phyloP scores from a whole-genome alignment of 208 protist genomes.

The Herpetomonas samuelpessoai region DNA sequence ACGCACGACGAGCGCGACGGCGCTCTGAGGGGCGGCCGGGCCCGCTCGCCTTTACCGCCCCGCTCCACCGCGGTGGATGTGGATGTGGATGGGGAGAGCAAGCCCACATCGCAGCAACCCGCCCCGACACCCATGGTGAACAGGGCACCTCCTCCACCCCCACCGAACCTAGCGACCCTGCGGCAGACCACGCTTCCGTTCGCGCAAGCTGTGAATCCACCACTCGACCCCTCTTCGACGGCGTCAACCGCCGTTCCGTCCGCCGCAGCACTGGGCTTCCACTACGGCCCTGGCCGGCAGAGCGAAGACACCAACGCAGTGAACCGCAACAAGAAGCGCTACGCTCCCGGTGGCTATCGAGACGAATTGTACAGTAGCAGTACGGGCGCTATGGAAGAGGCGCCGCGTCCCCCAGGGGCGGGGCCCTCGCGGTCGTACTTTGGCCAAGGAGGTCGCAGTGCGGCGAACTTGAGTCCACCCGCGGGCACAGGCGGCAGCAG shows the following conservation, averaged over 20 bases:
- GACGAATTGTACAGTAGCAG: background rate
- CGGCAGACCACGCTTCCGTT: no score
- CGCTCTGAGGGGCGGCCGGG: background rate
- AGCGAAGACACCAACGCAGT: background rate
- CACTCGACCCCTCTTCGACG: no score
- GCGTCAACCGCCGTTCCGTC: no score
- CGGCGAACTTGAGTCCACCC: background rate
- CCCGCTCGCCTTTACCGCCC: conserved; percentile 13
- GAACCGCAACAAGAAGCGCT: background rate
- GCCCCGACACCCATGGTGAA: no score
- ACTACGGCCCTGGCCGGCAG: background rate
- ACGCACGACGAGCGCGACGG: background rate
- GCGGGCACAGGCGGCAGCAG: background rate
- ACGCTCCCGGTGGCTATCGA: background rate
- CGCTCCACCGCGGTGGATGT: conserved; percentile 10
- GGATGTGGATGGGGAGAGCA: no score
- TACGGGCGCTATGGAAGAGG: background rate
- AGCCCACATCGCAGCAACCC: no score
- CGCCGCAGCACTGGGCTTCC: background rate
- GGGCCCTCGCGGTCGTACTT: no score
- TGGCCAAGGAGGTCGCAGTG: background rate
- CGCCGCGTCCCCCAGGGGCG: no score
- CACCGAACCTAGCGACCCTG: no score
- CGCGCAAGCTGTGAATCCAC: no score
- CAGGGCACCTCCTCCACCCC: no score